phyloP scores from a whole-genome alignment of 768 basidiomycete genomes.

The Kwoniella sp. region DNA sequence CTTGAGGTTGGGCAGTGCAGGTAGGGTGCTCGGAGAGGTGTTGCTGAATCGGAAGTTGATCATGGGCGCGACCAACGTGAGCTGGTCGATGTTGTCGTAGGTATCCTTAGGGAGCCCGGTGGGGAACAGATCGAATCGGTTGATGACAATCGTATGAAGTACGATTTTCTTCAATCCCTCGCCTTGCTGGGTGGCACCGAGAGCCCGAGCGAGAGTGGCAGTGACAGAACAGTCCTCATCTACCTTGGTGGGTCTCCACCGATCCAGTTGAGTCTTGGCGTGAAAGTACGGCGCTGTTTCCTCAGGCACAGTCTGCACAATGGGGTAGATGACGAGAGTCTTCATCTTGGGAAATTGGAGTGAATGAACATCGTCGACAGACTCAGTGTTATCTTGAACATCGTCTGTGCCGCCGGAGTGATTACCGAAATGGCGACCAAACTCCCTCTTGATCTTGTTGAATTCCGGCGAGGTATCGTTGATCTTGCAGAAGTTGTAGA shows the following conservation, averaged over 20 bases:
- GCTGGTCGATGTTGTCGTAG: neutral
- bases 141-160: neutral
- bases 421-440: too few relatives aligned
- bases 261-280: neutral
- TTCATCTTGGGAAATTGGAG: neutral
- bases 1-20: neutral
- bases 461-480: too few relatives aligned
- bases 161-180: neutral
- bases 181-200: neutral
- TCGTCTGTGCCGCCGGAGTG: too few relatives aligned
- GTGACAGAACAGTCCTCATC: neutral
- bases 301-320: neutral
- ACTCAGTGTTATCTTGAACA: too few relatives aligned
- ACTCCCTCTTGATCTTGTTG: neutral
- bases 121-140: neutral
- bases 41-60: neutral
- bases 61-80: neutral
- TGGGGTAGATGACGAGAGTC: neutral
- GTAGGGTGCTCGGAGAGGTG: neutral
- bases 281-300: neutral
- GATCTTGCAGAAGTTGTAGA: neutral
- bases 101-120: neutral
- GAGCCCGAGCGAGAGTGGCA: neutral
- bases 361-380: neutral
- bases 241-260: neutral